Conservation (phyloP, 2,329 filamentous ascomycete species). For the Fusarium setosum region DNA sequence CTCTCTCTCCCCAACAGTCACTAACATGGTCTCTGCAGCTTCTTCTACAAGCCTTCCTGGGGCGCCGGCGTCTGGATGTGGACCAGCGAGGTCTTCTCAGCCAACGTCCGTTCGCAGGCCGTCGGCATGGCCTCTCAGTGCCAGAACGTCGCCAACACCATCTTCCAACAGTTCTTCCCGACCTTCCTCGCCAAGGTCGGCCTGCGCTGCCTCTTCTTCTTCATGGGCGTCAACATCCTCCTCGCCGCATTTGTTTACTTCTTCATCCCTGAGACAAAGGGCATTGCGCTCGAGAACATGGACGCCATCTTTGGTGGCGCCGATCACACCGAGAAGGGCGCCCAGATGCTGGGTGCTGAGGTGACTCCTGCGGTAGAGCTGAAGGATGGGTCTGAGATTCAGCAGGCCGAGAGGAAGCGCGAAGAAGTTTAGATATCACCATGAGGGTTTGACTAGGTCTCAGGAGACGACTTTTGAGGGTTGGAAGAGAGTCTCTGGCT, state of each 20-base stretch:
- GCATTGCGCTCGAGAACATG: slow-evolving; percentile 71
- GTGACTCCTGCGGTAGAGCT: slow-evolving; percentile 22
- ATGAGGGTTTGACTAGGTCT: neutral
- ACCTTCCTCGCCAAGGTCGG: slow-evolving; percentile 69
- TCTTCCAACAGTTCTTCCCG: slow-evolving; percentile 79
- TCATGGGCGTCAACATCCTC: slow-evolving; percentile 53
- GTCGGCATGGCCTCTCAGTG: slow-evolving; percentile 73
- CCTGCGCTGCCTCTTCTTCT: slow-evolving; percentile 54
- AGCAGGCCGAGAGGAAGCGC: slow-evolving; percentile 34
- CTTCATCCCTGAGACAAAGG: slow-evolving; percentile 63
- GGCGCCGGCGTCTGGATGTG: slow-evolving; percentile 78
- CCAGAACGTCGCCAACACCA: slow-evolving; percentile 73
- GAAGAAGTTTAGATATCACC: slow-evolving; percentile 27
- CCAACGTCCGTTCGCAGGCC: slow-evolving; percentile 78
- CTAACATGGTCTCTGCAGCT: slow-evolving; percentile 44
- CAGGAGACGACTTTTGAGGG: too few species aligned
- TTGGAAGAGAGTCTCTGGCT: neutral
- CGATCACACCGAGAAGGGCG: slow-evolving; percentile 44
- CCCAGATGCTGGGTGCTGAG: slow-evolving; percentile 41
- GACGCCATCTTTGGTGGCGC: slow-evolving; percentile 66
- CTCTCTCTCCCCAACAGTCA: too few species aligned
- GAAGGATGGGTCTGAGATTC: slow-evolving; percentile 39
- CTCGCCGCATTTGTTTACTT: slow-evolving; percentile 63
- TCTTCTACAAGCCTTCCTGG: slow-evolving; percentile 78
- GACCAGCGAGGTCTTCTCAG: slow-evolving; percentile 76